Percentiles rank a stretch among this genome's conserved stretches.
Evolutionary conservation across 2,329 filamentous ascomycete genomes (phyloP).

Genomic region (Magnaporthiopsis poae): DNA sequence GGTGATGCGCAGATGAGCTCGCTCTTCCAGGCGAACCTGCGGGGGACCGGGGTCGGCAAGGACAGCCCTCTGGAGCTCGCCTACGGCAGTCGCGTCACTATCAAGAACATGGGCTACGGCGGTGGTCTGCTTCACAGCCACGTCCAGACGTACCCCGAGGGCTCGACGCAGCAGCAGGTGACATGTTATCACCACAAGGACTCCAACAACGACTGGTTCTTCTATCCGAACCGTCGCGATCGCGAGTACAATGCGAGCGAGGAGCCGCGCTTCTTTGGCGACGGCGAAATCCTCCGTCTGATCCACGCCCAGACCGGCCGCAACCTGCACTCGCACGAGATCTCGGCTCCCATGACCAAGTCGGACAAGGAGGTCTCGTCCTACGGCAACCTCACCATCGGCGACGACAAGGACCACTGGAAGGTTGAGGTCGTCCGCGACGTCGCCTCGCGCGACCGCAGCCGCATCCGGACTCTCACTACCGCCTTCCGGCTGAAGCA

Average conservation of each 20-base stretch:
- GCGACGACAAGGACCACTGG: constrained; percentile 98
- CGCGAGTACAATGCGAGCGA: constrained; percentile 61
- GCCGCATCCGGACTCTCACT: constrained; percentile 78
- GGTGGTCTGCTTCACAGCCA: constrained; percentile 93
- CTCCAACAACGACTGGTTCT: constrained; percentile 98
- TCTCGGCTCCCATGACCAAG: constrained; percentile 82
- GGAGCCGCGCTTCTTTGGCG: constrained; percentile 65
- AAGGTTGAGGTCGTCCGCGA: constrained; percentile 83
- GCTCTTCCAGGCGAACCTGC: constrained; percentile 92
- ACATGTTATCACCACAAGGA: constrained; percentile 99
- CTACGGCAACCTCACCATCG: constrained; percentile 90
- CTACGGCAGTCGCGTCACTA: constrained; percentile 74
- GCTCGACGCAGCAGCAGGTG: constrained; percentile 87
- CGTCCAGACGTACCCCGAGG: constrained; percentile 89
- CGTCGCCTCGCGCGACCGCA: constrained; percentile 75
- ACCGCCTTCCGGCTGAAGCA: constrained; percentile 86
- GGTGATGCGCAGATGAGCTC: constrained; percentile 99
- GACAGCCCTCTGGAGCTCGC: constrained; percentile 90
- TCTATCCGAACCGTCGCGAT: constrained; percentile 82
- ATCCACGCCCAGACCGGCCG: constrained; percentile 93
- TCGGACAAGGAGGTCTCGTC: constrained; percentile 84
- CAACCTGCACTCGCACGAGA: constrained; percentile 89
- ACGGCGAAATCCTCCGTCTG: constrained; percentile 71
- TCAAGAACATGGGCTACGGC: constrained; percentile 99
- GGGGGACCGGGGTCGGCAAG: constrained; percentile 85